phyloP scores from a whole-genome alignment of 2,329 filamentous ascomycete species.

The Aschersonia sp. region DNA sequence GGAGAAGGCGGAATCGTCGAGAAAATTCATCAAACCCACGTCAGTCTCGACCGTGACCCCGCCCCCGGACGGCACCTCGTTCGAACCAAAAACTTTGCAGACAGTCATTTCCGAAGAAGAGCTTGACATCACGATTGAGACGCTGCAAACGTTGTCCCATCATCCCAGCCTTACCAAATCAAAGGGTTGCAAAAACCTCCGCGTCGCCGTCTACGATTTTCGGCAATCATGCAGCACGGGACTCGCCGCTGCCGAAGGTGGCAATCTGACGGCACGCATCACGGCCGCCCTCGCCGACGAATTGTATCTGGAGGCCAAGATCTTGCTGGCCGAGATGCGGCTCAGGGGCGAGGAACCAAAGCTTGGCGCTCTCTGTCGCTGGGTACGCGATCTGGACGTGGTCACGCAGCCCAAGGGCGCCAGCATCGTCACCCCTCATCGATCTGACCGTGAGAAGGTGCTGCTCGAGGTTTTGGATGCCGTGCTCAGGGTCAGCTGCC shows the following conservation, averaged over 20 bases:
- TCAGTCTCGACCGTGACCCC: slow-evolving; percentile 13
- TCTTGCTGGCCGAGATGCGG: slow-evolving; percentile 55
- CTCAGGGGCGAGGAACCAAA: slow-evolving; percentile 52
- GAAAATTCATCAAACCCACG: slow-evolving; percentile 23
- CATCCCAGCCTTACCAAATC: slow-evolving; percentile 52
- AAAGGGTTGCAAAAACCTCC: slow-evolving; percentile 51
- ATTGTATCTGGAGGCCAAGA: slow-evolving; percentile 48
- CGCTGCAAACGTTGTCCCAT: slow-evolving; percentile 39
- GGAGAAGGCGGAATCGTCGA: slow-evolving; percentile 16
- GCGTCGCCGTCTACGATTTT: slow-evolving; percentile 54
- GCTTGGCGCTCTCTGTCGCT: slow-evolving; percentile 54
- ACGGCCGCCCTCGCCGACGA: slow-evolving; percentile 51
- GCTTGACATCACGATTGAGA: slow-evolving; percentile 52
- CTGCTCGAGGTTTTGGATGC: slow-evolving; percentile 48
- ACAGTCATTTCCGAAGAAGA: slow-evolving; percentile 48
- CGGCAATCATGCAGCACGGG: slow-evolving; percentile 55
- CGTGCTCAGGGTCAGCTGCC: slow-evolving; percentile 47
- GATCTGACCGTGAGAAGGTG: slow-evolving; percentile 34
- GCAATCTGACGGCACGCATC: slow-evolving; percentile 52
- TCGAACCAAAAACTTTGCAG: slow-evolving; percentile 34
- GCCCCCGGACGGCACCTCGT: slow-evolving; percentile 18
- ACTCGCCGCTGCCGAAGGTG: slow-evolving; percentile 40
- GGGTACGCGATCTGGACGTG: slow-evolving; percentile 58
- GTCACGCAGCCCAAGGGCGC: slow-evolving; percentile 39
- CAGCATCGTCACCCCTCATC: slow-evolving; percentile 14